Percentiles rank a stretch among this genome's conserved stretches.
phyloP scores from a whole-genome alignment of 2,329 filamentous ascomycete genomes.

The Diaporthe citriasiana region DNA sequence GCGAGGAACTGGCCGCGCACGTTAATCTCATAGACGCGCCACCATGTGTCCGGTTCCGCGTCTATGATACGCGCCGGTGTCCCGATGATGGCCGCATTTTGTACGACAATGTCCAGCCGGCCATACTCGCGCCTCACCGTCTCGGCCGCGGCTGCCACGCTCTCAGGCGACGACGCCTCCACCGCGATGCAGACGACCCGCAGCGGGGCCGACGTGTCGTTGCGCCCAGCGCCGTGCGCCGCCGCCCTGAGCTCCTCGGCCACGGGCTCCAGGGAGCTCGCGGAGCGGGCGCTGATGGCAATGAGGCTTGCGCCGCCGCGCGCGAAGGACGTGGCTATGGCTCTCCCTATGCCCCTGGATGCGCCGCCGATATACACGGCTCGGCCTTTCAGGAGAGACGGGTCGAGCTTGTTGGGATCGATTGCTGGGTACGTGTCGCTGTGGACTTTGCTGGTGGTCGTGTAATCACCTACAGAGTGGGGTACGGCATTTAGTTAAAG shows the following conservation, averaged over 20 bases:
- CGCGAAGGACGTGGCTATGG: slow-evolving; percentile 32
- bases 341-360: slow-evolving; percentile 28
- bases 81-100: slow-evolving; percentile 11
- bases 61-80: slow-evolving; percentile 44
- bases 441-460: slow-evolving; percentile 28
- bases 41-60: slow-evolving; percentile 52
- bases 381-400: slow-evolving; percentile 9
- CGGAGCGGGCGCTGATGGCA: slow-evolving; percentile 17
- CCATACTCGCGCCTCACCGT: neutral
- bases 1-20: slow-evolving; percentile 62
- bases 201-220: neutral
- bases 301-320: slow-evolving; percentile 27
- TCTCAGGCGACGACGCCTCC: neutral
- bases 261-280: slow-evolving; percentile 3
- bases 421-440: slow-evolving; percentile 36
- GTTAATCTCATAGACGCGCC: slow-evolving; percentile 62
- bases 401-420: slow-evolving; percentile 24
- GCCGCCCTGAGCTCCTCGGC: slow-evolving; percentile 18
- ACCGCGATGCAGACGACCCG: slow-evolving; percentile 4
- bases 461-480: slow-evolving; percentile 27
- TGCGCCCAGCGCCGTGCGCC: slow-evolving; percentile 8
- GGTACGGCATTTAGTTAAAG: neutral
- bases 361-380: slow-evolving; percentile 32
- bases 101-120: slow-evolving; percentile 21
- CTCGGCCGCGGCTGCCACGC: slow-evolving; percentile 17